A percentile compares a stretch with the other conserved stretches of the same genome.
phyloP scores from a whole-genome alignment of 1,284 basidiomycete genomes.

The Puccinia polysora region DNA sequence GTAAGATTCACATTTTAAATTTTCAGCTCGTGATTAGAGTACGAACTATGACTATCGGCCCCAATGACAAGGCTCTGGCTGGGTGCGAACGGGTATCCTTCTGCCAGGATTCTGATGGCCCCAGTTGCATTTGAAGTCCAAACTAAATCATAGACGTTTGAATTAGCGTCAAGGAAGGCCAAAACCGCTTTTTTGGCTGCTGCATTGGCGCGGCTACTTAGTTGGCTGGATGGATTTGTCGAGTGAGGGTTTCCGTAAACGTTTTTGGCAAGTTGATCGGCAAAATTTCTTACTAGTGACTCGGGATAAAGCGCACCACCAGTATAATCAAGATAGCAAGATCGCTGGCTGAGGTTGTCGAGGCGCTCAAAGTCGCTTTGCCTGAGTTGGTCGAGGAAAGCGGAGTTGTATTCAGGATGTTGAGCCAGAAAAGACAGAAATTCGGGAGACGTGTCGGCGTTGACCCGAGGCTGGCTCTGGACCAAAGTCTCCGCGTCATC shows the following conservation, averaged over 20 bases:
- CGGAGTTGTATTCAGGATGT: conserved; percentile 55
- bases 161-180: conserved; percentile 66
- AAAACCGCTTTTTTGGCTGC: conserved; percentile 67
- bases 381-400: conserved; percentile 65
- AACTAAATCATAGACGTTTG: conserved; percentile 66
- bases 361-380: conserved; percentile 65
- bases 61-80: background rate
- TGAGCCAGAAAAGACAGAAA: conserved; percentile 47
- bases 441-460: background rate
- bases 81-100: conserved; percentile 66
- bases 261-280: conserved; percentile 62
- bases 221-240: conserved; percentile 63
- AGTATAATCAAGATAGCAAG: conserved; percentile 70
- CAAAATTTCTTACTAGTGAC: conserved; percentile 64
- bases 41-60: conserved; percentile 61
- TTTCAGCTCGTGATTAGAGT: conserved; percentile 55
- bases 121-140: conserved; percentile 75
- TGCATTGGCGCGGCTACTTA: conserved; percentile 63
- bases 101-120: conserved; percentile 72
- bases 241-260: conserved; percentile 77
- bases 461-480: background rate
- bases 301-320: conserved; percentile 71
- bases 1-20: background rate
- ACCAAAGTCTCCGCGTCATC: background rate
- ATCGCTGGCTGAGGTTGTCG: conserved; percentile 55